Conservation (phyloP, 129 eudicot species). For the Flaveria trinervia region DNA sequence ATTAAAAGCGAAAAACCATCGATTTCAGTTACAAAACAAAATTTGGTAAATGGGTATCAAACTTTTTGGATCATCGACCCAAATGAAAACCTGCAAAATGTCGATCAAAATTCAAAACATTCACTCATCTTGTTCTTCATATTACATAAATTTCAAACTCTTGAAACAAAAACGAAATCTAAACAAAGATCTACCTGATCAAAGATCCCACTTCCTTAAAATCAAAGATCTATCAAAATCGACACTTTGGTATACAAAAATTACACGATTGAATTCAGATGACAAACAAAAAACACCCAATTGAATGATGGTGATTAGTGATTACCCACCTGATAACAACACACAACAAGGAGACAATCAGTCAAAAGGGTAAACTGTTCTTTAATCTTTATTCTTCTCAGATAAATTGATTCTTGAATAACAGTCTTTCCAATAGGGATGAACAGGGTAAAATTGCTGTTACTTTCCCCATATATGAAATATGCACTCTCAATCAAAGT, state of each 20-base stretch:
- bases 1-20: background rate
- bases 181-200: background rate
- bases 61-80: background rate
- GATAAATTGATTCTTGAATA: background rate
- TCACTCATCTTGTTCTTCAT: background rate
- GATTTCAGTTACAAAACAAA: background rate
- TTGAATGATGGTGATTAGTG: background rate
- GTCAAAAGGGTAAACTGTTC: conserved; percentile 22
- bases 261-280: background rate
- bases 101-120: background rate
- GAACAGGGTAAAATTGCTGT: conserved; percentile 18
- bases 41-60: background rate
- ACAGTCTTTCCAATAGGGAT: background rate
- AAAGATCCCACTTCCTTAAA: conserved; percentile 20
- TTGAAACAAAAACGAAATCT: background rate
- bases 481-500: conserved; percentile 23
- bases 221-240: conserved; percentile 20
- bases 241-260: conserved; percentile 6
- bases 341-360: conserved; percentile 14
- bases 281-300: background rate
- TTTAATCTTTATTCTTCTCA: background rate
- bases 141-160: background rate
- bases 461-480: background rate
- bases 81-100: background rate
- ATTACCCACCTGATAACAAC: conserved; percentile 22